Evolutionary conservation across 176 grass and related monocot species (phyloP).

Genomic region (Phragmites australis): DNA sequence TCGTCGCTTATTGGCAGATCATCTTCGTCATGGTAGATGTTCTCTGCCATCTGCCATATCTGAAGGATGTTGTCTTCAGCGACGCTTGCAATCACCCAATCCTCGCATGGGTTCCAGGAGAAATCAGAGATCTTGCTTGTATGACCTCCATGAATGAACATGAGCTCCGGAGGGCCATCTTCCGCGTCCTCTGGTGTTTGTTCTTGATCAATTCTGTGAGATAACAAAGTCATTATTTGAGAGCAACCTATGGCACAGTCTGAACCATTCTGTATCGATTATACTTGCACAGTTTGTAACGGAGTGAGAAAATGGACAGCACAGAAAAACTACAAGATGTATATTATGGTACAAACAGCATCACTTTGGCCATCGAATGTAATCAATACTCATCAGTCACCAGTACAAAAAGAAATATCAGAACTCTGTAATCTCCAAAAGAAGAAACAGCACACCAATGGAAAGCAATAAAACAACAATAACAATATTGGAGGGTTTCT

Average conservation of each 20-base stretch:
- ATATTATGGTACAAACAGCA: not conserved
- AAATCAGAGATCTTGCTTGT: constrained; percentile 99
- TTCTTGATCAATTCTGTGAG: constrained; percentile 77
- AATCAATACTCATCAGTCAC: not conserved
- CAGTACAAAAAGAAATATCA: not conserved
- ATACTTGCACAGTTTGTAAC: not conserved
- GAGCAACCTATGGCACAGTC: not conserved
- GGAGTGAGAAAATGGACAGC: not conserved
- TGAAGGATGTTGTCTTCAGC: constrained; percentile 99
- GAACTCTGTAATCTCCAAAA: not conserved
- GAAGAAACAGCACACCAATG: not conserved
- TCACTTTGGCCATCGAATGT: not conserved
- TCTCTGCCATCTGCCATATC: constrained; percentile 99
- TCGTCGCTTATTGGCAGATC: constrained; percentile 66
- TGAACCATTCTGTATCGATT: not conserved
- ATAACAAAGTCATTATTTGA: not conserved
- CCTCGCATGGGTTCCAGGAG: constrained; percentile 94
- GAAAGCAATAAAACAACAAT: not conserved
- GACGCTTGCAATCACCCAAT: constrained; percentile 90
- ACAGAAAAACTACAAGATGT: not conserved
- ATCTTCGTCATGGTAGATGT: constrained; percentile 97
- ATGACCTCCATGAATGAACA: constrained; percentile 97
- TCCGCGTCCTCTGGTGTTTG: constrained; percentile 93
- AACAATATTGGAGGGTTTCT: not conserved
- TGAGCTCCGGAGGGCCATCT: constrained; percentile 84